Conservation (phyloP, 176 grass and related monocot species). For the Aegilops longissima region DNA sequence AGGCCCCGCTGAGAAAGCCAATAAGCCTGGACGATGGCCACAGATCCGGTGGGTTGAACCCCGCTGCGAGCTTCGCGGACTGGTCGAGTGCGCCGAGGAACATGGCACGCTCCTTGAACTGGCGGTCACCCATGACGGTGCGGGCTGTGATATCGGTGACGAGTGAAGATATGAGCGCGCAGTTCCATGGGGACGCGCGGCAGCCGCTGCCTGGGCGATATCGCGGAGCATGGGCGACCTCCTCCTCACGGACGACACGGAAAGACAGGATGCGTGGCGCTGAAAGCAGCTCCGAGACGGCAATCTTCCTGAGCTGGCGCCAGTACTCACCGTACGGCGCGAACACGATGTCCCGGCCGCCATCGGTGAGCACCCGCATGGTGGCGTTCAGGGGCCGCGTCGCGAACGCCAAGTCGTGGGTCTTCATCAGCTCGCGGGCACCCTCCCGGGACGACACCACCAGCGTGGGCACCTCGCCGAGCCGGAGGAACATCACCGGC, state of each 20-base stretch:
- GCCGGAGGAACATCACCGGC: too few relatives aligned
- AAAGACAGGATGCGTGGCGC: too few relatives aligned
- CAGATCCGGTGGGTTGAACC: slow-evolving; percentile 22
- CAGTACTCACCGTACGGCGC: slow-evolving; percentile 40
- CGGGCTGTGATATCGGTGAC: not conserved
- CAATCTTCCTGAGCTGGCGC: not conserved
- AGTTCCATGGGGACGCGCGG: not conserved
- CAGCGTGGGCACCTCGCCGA: too few relatives aligned
- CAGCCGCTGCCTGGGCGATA: not conserved
- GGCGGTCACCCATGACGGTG: slow-evolving; percentile 18
- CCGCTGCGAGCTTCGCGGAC: not conserved
- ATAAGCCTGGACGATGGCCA: slow-evolving; percentile 25
- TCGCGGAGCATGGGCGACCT: slow-evolving; percentile 7
- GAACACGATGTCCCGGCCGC: slow-evolving; percentile 26
- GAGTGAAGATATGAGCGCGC: not conserved
- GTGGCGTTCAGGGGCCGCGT: too few relatives aligned
- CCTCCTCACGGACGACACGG: not conserved
- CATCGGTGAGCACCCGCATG: not conserved
- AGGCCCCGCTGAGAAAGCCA: not conserved
- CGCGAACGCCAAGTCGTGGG: too few relatives aligned
- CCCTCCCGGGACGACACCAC: too few relatives aligned
- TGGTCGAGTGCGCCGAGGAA: not conserved
- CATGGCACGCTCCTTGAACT: not conserved
- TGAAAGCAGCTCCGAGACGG: slow-evolving; percentile 16
- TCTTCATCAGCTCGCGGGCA: too few relatives aligned